A percentile compares a stretch with the other conserved stretches of the same genome.
Conservation (phyloP, 495 filamentous ascomycete species). For the Talaromyces stipitatus region DNA sequence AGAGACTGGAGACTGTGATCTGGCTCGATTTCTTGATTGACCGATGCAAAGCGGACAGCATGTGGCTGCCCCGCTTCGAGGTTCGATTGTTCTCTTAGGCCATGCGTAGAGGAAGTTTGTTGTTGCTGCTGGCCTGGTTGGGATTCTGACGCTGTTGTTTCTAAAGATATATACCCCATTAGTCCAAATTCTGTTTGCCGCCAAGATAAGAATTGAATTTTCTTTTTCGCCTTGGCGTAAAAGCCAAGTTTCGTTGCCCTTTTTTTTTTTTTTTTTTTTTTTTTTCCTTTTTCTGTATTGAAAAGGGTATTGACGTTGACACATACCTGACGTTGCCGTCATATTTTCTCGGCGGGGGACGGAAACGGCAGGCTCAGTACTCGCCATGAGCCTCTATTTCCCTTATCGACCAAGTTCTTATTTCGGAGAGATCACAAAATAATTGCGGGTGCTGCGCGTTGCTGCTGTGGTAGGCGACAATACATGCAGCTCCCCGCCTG, state of each 20-base stretch:
- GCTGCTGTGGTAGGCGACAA: not conserved
- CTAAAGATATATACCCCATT: not conserved
- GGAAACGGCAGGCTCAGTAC: constrained; percentile 6
- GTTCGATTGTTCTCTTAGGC: constrained; percentile 2
- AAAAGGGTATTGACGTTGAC: not conserved
- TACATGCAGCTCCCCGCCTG: constrained; percentile 3
- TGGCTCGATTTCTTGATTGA: constrained; percentile 71
- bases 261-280: not conserved
- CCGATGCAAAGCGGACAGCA: constrained; percentile 70
- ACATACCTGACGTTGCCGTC: constrained; percentile 7
- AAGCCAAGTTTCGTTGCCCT: not conserved
- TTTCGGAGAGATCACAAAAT: not conserved
- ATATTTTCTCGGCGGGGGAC: constrained; percentile 5
- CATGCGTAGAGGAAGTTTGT: not conserved
- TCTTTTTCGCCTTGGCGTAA: not conserved
- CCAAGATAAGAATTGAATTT: not conserved
- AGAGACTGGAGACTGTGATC: constrained; percentile 29
- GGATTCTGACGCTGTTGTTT: not conserved
- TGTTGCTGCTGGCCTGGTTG: not conserved
- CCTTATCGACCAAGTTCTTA: not conserved
- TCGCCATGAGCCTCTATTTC: constrained; percentile 4
- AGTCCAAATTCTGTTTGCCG: not conserved
- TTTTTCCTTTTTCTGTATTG: not conserved
- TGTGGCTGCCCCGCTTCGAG: constrained; percentile 4
- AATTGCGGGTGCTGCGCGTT: not conserved